phyloP scores from a whole-genome alignment of 805 yeast species.

The Kluyveromyces siamensis region DNA sequence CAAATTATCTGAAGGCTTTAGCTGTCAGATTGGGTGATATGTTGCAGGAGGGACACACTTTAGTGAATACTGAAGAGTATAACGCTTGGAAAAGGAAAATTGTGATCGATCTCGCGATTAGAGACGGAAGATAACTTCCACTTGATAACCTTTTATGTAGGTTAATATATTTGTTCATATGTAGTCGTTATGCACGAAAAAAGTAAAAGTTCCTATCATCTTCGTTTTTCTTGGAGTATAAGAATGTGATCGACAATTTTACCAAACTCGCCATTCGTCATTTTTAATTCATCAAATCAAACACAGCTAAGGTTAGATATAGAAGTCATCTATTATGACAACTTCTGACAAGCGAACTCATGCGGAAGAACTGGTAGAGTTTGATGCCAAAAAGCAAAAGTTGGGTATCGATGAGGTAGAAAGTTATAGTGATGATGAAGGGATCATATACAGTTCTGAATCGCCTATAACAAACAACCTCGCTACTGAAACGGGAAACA shows the following conservation, averaged over 20 bases:
- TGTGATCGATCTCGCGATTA: constrained; percentile 20
- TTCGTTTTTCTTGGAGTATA: not conserved
- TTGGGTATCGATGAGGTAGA: not conserved
- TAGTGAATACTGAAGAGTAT: constrained; percentile 27
- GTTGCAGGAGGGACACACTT: constrained; percentile 27
- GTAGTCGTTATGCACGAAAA: not conserved
- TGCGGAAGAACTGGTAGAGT: not conserved
- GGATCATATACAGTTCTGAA: not conserved
- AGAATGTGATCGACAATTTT: not conserved
- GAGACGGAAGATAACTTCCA: constrained; percentile 6
- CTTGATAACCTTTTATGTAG: not conserved
- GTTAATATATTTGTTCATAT: not conserved
- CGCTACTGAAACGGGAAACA: constrained; percentile 14
- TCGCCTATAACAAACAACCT: not conserved
- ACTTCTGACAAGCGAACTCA: not conserved
- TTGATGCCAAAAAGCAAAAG: not conserved
- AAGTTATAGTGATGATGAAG: not conserved
- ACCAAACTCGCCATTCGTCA: too few relatives aligned
- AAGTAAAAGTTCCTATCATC: not conserved
- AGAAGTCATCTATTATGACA: not conserved
- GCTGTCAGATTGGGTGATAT: constrained; percentile 27
- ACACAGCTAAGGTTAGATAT: not conserved
- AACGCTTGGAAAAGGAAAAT: constrained; percentile 27
- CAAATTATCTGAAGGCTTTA: constrained; percentile 16
- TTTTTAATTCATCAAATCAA: too few relatives aligned